Base-by-base conservation (phyloP, 768 basidiomycete genomes). In the Bullera alba region DNA sequence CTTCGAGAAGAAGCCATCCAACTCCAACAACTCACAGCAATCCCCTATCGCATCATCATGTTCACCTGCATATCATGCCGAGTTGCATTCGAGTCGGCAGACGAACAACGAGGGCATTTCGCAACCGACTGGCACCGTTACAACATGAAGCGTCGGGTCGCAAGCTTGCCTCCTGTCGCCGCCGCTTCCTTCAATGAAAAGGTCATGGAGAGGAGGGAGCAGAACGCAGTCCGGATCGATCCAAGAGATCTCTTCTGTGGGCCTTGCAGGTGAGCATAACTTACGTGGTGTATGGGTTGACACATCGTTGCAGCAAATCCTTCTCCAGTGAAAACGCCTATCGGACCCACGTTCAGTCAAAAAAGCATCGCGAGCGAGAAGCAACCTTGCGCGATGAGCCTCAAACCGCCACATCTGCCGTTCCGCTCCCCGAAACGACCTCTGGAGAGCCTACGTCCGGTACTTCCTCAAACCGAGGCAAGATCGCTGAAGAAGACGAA, bases 121-220 rank as follows among this genome's bases (percentile, higher is more conserved):
- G 81, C 83, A 56, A 87, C 88, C 22, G 95, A 99, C 73, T 86
- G 87, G 72, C 95, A 99, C 75, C 79, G 91, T 46, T 99, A 99
- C 75, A 99, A 99, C 69, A 89, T 96, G 83, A 93, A 93, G 65
- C 85, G 92, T 57, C 83, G 90, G 25, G 86, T 97, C 16, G 92
- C 93, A 2, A 81, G 80, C 4, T 79, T 99, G 1, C 85, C 88
- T 7, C 91, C 93, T 2, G 82, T 99, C 63, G 83, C 81, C 51
- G 80, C 78, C 0, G 73, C 78, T 5, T 60, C 83, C 1, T 99
- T 96, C 75, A 84, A 91, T 61, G 81, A 88, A 64, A 97, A 96
- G 65, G 85, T 95, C 12, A 69, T 85, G 25, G 86, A 93, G 56
- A 76, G 87, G 58, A 76, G 81, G 15, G 77, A 81, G 37, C 85